Percentiles rank a stretch among this genome's conserved stretches.
phyloP scores from a whole-genome alignment of 1,139 yeast species.

The Yamadazyma siamensis region DNA sequence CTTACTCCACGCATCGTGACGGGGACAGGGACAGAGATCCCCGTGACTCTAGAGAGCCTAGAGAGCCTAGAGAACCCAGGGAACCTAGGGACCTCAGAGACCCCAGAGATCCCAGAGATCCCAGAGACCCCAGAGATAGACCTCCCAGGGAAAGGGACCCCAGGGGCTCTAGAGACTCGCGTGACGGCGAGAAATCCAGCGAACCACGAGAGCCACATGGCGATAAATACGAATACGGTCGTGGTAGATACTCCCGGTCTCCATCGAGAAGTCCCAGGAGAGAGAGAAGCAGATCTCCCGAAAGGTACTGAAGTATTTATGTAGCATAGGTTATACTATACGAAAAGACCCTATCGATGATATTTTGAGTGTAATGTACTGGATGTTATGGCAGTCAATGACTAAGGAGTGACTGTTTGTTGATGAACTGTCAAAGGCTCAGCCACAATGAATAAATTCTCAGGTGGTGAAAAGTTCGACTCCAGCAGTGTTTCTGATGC shows the following conservation, averaged over 20 bases:
- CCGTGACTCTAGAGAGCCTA: constrained; percentile 8
- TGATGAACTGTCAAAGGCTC: no score
- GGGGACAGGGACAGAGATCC: no score
- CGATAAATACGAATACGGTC: constrained; percentile 7
- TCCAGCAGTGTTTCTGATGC: constrained; percentile 4
- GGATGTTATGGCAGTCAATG: no score
- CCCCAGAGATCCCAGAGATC: constrained; percentile 6
- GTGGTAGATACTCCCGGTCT: constrained; percentile 30
- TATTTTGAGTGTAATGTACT: background rate
- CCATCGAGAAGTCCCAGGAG: constrained; percentile 42
- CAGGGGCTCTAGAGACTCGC: constrained; percentile 8
- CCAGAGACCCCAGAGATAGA: constrained; percentile 9
- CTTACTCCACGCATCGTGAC: no score
- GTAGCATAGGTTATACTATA: background rate
- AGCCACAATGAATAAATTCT: background rate
- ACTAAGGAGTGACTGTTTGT: no score
- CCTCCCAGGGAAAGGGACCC: no score
- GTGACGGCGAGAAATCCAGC: constrained; percentile 1
- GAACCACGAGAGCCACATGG: constrained; percentile 9
- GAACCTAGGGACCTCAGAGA: background rate
- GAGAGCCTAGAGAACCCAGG: constrained; percentile 1
- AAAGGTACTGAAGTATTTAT: constrained; percentile 15
- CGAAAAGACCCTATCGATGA: background rate
- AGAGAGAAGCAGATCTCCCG: constrained; percentile 43
- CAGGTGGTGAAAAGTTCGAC: background rate